phyloP scores from a whole-genome alignment of 2,329 filamentous ascomycete species.

The Epichloe uncinata region DNA sequence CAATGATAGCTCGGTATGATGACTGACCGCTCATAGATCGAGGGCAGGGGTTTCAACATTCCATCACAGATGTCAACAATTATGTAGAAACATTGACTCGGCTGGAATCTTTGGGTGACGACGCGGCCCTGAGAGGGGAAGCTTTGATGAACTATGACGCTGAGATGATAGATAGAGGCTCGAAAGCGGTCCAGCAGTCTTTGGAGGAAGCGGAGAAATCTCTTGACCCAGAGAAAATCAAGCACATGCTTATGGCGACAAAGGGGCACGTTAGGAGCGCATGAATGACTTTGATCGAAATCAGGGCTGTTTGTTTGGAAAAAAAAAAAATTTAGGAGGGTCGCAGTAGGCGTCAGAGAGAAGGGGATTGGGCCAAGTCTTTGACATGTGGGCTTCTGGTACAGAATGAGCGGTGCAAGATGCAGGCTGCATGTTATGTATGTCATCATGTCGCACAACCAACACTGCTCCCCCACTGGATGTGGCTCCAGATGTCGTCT shows the following conservation, averaged over 20 bases:
- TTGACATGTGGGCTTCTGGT: no score
- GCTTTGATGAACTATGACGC: constrained; percentile 17
- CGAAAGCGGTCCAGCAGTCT: constrained; percentile 20
- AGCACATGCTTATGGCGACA: constrained; percentile 21
- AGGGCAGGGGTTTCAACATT: constrained; percentile 32
- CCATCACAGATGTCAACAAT: constrained; percentile 25
- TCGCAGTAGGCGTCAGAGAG: neutral
- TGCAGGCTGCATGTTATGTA: neutral
- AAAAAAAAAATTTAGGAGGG: no score
- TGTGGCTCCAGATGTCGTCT: no score
- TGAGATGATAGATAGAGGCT: constrained; percentile 20
- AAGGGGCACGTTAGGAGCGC: constrained; percentile 13
- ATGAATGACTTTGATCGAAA: neutral
- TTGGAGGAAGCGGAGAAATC: constrained; percentile 19
- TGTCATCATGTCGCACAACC: neutral
- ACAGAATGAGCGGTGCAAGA: no score
- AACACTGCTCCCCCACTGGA: neutral
- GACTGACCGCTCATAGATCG: constrained; percentile 18
- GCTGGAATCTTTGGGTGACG: constrained; percentile 6
- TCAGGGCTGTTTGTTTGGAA: neutral
- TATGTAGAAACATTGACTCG: constrained; percentile 20
- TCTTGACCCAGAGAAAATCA: constrained; percentile 15
- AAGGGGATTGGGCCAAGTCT: neutral
- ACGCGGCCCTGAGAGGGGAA: constrained; percentile 6
- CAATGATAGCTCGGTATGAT: neutral